Percentiles rank a stretch among this genome's conserved stretches.
Conservation (phyloP, 192 early-diverging fungal genomes). For the Phlyctochytrium bullatum region DNA sequence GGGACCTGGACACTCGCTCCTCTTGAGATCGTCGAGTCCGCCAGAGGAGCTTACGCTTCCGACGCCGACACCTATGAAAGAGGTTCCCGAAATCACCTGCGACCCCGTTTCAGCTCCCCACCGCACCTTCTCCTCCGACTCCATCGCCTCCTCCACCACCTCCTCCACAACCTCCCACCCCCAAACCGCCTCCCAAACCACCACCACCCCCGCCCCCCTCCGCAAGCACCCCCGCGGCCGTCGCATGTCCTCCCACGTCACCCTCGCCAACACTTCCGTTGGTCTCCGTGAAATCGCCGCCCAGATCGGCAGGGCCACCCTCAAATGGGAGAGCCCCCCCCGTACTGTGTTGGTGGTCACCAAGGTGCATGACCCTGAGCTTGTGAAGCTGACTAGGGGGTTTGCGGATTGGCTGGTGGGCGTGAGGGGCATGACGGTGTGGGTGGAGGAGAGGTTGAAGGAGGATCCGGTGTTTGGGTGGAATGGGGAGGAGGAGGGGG, state of each 20-base stretch:
- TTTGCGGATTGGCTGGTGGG: constrained; percentile 40
- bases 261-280: constrained; percentile 48
- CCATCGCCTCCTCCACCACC: no score
- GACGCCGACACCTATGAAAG: no score
- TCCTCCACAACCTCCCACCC: not conserved
- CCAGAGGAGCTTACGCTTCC: no score
- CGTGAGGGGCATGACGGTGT: constrained; percentile 38
- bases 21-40: no score
- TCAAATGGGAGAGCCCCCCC: constrained; percentile 46
- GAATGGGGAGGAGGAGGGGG: no score
- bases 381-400: constrained; percentile 35
- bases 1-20: no score
- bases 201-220: not conserved
- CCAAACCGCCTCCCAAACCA: not conserved
- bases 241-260: constrained; percentile 29
- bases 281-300: constrained; percentile 50
- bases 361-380: constrained; percentile 39
- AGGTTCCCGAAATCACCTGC: no score
- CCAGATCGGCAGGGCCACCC: constrained; percentile 42
- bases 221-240: constrained; percentile 27
- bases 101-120: no score
- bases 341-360: constrained; percentile 45
- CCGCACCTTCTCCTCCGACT: no score
- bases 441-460: constrained; percentile 18
- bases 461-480: not conserved